Evolutionary conservation across 208 protist species (phyloP).

Genomic region (Trypanosoma congolense): DNA sequence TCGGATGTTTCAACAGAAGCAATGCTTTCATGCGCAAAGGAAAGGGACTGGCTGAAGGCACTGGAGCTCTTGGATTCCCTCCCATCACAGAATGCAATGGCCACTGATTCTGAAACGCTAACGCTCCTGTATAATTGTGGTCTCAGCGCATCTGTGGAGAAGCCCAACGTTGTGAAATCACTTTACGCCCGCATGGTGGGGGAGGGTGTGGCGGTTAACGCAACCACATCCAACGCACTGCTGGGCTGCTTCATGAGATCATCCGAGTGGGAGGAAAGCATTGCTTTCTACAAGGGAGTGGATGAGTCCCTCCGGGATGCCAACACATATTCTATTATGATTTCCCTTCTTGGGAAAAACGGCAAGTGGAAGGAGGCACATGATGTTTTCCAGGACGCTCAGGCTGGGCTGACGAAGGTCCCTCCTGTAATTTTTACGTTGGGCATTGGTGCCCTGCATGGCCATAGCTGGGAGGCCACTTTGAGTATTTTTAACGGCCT

Average conservation of each 20-base stretch:
- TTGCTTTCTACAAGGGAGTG: slow-evolving; percentile 53
- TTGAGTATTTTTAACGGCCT: slow-evolving; percentile 67
- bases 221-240: slow-evolving; percentile 78
- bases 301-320: slow-evolving; percentile 35
- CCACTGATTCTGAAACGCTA: slow-evolving; percentile 36
- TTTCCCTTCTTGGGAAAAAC: slow-evolving; percentile 70
- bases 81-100: slow-evolving; percentile 9
- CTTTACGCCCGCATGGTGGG: slow-evolving; percentile 48
- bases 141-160: slow-evolving; percentile 69
- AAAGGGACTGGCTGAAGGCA: slow-evolving; percentile 70
- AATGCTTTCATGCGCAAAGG: slow-evolving; percentile 78
- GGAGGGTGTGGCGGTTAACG: slow-evolving; percentile 41
- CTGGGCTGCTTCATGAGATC: slow-evolving; percentile 68
- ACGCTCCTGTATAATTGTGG: slow-evolving; percentile 88
- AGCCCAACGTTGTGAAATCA: slow-evolving; percentile 36
- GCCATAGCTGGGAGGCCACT: slow-evolving; percentile 64
- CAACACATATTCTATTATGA: slow-evolving; percentile 73
- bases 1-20: slow-evolving; percentile 49
- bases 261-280: slow-evolving; percentile 39
- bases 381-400: slow-evolving; percentile 51
- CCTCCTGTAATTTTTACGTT: slow-evolving; percentile 61
- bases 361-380: slow-evolving; percentile 56
- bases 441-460: slow-evolving; percentile 46
- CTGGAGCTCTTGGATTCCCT: slow-evolving; percentile 37
- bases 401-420: slow-evolving; percentile 32